Base-by-base conservation (phyloP, 345 rosid species). In the Citrus trifoliata region DNA sequence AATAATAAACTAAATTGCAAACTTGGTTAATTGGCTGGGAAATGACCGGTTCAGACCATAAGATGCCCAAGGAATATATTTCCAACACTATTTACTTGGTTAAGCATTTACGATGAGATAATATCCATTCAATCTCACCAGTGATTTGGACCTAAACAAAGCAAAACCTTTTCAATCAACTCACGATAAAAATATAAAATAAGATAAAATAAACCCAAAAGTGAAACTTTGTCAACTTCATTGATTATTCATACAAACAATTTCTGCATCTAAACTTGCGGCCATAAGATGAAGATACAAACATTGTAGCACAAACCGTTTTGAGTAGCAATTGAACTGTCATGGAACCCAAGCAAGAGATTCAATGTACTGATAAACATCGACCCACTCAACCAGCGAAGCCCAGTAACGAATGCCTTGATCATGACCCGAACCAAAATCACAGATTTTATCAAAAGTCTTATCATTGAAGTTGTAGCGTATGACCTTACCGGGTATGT, bases 371-470 rank as follows among this genome's bases (percentile, higher is more conserved):
- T 70, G 74, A 70, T 27, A 48, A 24, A 21, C 12, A 46, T 25
- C 28, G 25, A 42, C 22, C 22, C 56, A 69, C 2, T 19, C 18
- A 61, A 60, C 32, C 65, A 60, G 14, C 1, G 65, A 24, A 25
- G 65, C 65, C 65, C 30, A 60, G 65, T 21, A 25, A 60, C 65
- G 65, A 60, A 10, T 19, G 18, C 65, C 32, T 60, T 25, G 12
- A 14, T 60, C 30, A 24, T 25, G 32, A 67, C 7, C 28, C 22
- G 48, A 10, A 58, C 14, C 35, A 46, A 82, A 74, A 73, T 77
- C 83, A 81, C 63, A 67, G 24, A 83, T 74, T 61, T 65, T 86
- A 78, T 78, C 60, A 53, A 77, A 73, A 73, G 71, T 84, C 37
- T 59, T 73, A 72, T 70, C 67, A 28, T 53, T 76, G 59, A 86